These are phyloP conservation scores for Beauveria bassiana DNA, from an alignment of 2,329 filamentous ascomycete genomes.

Conservation along the genomic window DNA sequence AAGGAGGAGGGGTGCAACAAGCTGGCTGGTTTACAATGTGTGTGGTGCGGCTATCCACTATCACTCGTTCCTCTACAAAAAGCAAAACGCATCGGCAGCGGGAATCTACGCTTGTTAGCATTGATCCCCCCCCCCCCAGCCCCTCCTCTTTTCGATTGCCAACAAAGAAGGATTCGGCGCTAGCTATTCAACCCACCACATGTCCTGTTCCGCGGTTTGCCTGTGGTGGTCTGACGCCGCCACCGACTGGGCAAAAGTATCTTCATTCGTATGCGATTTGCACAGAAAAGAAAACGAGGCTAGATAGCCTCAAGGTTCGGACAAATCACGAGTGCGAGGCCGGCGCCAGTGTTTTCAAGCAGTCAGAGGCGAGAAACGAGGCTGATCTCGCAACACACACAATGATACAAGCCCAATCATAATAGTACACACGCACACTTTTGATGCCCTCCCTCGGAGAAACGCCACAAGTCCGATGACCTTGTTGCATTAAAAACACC, in stretches of 20 bases:
- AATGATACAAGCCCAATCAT: not conserved
- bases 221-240: no score
- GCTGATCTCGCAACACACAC: not conserved
- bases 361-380: not conserved
- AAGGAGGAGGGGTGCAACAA: not conserved
- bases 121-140: not conserved
- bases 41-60: not conserved
- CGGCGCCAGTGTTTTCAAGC: not conserved
- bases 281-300: not conserved
- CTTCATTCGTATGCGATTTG: no score
- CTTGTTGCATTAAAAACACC: not conserved
- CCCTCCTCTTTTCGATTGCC: not conserved
- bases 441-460: not conserved
- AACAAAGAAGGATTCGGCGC: not conserved
- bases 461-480: conserved; percentile 1
- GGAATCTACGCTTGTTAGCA: not conserved
- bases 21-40: not conserved
- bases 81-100: not conserved
- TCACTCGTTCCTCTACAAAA: not conserved
- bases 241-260: no score
- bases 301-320: no score
- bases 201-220: no score
- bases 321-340: not conserved
- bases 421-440: not conserved
- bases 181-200: not conserved